phyloP scores from a whole-genome alignment of 1,284 basidiomycete species.

The Chalciporus sp. region DNA sequence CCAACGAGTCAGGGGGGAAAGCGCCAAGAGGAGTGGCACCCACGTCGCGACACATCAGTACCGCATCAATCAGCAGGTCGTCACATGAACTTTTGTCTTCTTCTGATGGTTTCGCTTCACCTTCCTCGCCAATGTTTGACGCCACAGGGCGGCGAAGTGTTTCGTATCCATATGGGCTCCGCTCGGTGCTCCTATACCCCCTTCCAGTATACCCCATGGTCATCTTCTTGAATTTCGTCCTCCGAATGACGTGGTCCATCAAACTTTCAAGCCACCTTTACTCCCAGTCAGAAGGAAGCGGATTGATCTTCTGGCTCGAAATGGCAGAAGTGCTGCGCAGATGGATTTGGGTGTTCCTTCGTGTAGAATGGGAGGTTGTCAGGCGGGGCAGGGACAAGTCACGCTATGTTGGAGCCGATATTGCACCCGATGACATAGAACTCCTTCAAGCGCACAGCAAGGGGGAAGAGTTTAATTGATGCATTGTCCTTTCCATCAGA shows the following conservation, averaged over 20 bases:
- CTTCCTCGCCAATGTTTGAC: conserved; percentile 12
- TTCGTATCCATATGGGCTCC: conserved; percentile 69
- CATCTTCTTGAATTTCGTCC: conserved; percentile 83
- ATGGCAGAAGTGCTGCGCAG: conserved; percentile 86
- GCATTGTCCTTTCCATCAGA: background rate
- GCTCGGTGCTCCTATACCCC: conserved; percentile 73
- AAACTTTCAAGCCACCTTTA: conserved; percentile 91
- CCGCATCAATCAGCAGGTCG: conserved; percentile 32
- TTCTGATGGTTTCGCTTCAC: conserved; percentile 5
- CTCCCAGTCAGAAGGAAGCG: conserved; percentile 79
- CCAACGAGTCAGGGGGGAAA: conserved; percentile 24
- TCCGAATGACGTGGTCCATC: conserved; percentile 94
- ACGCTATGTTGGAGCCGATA: conserved; percentile 8
- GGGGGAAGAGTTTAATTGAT: conserved; percentile 18
- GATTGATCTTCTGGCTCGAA: conserved; percentile 89
- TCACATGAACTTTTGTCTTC: conserved; percentile 26
- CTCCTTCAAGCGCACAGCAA: conserved; percentile 18
- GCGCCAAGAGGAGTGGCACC: conserved; percentile 46
- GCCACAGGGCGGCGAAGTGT: conserved; percentile 24
- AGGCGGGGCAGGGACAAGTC: conserved; percentile 43
- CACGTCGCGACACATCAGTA: conserved; percentile 46
- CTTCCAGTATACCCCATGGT: conserved; percentile 86
- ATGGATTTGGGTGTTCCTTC: conserved; percentile 97
- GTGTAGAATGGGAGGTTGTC: conserved; percentile 94
- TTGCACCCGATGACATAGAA: conserved; percentile 14